These are phyloP conservation scores for Eucalyptus sp. DNA, from an alignment of 345 rosid genomes.

Conservation along the genomic window DNA sequence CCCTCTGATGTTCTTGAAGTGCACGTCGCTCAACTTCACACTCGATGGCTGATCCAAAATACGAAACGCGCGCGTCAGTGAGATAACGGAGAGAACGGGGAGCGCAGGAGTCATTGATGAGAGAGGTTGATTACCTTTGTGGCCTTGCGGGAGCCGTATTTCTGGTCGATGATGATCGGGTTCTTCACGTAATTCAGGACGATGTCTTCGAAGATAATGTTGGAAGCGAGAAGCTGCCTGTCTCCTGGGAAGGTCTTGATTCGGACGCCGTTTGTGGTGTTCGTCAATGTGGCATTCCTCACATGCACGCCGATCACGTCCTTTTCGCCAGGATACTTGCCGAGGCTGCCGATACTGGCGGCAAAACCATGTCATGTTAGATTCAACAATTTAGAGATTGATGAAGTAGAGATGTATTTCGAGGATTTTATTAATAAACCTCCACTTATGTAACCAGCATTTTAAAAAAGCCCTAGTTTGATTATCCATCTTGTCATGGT, in stretches of 20 bases:
- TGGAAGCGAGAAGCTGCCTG: slow-evolving; percentile 1
- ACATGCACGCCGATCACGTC: slow-evolving; percentile 18
- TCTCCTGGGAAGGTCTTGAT: slow-evolving; percentile 18
- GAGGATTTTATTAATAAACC: neutral
- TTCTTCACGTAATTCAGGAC: slow-evolving; percentile 11
- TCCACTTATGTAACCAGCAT: neutral
- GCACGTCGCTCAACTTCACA: slow-evolving; percentile 15
- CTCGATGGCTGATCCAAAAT: slow-evolving; percentile 8
- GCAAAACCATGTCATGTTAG: neutral
- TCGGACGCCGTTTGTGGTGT: slow-evolving; percentile 22
- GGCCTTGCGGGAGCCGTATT: slow-evolving; percentile 1
- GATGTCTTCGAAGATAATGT: slow-evolving; percentile 21
- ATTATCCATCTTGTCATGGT: neutral
- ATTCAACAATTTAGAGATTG: neutral
- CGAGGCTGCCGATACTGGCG: slow-evolving; percentile 27
- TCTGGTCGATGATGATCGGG: slow-evolving; percentile 29
- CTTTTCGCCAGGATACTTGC: slow-evolving; percentile 10
- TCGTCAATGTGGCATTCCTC: slow-evolving; percentile 13
- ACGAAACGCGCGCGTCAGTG: neutral
- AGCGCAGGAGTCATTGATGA: neutral
- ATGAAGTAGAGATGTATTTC: neutral
- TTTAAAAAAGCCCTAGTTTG: neutral
- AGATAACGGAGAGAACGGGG: neutral
- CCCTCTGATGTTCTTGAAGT: slow-evolving; percentile 21
- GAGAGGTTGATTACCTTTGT: neutral